Base-by-base conservation (phyloP, 169 alveolate genomes). In the Eimeria tenella region DNA sequence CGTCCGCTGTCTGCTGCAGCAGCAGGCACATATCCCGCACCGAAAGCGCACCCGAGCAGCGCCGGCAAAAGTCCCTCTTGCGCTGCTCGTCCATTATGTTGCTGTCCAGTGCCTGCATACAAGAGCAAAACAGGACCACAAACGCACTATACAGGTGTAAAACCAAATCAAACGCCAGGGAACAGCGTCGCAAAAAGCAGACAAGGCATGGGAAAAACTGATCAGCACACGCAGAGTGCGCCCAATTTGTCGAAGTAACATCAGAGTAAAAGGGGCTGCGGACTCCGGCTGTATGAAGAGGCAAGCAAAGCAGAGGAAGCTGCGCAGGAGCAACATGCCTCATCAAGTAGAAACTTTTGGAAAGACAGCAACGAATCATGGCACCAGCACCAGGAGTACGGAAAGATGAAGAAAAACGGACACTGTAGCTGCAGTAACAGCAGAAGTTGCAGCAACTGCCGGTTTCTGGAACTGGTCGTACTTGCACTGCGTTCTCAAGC, bases 1-100 rank as follows among this genome's bases (percentile, higher is more conserved):
- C 94, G 65, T 90, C 90, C 4, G 94, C 94, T 3, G 84, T 55
- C 90, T 90, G 94, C 84, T 90, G 94, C 56, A 74, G 79, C 31
- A 90, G 94, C 15, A 50, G 50, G 19, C 94, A 90, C 79, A 90
- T 75, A 4, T 75, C 90, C 42, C 94, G 55, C 21, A 90, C 73
- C 13, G 87, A 56, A 53, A 82, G 65, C 60, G 19, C 52, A 21
- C 90, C 75, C 13, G 90, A 55, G 49, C 90, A 82, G 58, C 74
- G 56, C 73, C 73, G 23, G 74, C 90, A 82, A 17, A 82, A 82
- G 75, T 82, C 90, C 75, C 90, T 71, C 49, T 82, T 82, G 9
- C 74, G 90, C 53, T 82, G 75, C 75, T 82, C 90, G 75, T 82
- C 90, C 90, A 82, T 82, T 11, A 82, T 82, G 74, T 58, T 9